Conservation (phyloP, 306 rosid species). For the Vigna reflexopilosa region DNA sequence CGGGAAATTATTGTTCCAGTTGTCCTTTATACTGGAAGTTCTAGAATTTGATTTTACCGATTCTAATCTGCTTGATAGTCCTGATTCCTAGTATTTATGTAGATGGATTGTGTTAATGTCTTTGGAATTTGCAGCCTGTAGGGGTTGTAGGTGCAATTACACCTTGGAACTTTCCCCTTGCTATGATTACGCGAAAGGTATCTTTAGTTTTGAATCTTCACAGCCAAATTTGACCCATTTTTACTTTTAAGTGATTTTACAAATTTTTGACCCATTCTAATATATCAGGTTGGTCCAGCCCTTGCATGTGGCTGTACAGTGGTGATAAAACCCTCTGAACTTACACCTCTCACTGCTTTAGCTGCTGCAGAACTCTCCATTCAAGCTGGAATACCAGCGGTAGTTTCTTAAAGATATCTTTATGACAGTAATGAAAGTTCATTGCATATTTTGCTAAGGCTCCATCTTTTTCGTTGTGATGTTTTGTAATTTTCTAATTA, state of each 20-base stretch:
- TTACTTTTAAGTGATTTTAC: slow-evolving; percentile 27
- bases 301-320: slow-evolving; percentile 98
- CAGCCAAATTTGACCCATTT: slow-evolving; percentile 33
- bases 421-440: not conserved
- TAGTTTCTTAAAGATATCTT: slow-evolving; percentile 48
- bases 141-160: slow-evolving; percentile 96
- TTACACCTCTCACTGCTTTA: slow-evolving; percentile 95
- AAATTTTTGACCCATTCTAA: slow-evolving; percentile 32
- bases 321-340: slow-evolving; percentile 94
- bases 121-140: slow-evolving; percentile 75
- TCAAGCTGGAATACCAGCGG: slow-evolving; percentile 97
- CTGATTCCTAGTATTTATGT: not conserved
- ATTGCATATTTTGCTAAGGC: slow-evolving; percentile 12
- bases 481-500: slow-evolving; percentile 6
- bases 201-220: slow-evolving; percentile 39
- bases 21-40: slow-evolving; percentile 28
- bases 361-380: slow-evolving; percentile 96
- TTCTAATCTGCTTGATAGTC: slow-evolving; percentile 22
- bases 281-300: slow-evolving; percentile 94
- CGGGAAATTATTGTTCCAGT: slow-evolving; percentile 1
- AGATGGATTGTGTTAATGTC: not conserved
- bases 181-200: slow-evolving; percentile 98
- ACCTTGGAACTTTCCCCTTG: slow-evolving; percentile 98
- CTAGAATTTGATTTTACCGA: slow-evolving; percentile 31
- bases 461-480: slow-evolving; percentile 11